Evolutionary conservation across 495 filamentous ascomycete genomes (phyloP), one percentile per base, ranked within the genome.

Genomic region (Chaetomium cochliodes): DNA sequence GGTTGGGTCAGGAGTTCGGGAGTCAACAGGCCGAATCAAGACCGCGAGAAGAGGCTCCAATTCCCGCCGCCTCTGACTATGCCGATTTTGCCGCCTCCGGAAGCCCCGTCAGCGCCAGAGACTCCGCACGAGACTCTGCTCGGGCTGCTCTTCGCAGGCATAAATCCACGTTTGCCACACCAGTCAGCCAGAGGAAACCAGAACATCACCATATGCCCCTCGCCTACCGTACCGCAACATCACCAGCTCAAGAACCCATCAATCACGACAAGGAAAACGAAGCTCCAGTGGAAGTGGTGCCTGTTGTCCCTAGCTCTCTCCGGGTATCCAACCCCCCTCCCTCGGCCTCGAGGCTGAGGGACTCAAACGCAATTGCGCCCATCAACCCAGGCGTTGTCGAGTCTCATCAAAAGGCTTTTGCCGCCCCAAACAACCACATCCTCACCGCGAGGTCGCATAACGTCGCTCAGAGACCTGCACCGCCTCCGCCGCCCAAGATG

Each of bases 401-500:
- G 65, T 37, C 26, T 7, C 56, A 44, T 63, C 68, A 25, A 6
- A 49, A 26, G 23, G 26, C 55, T 15, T 56, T 73, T 18, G 69
- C 72, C 22, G 86, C 82, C 28, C 87, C 88, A 2, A 84, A 87
- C 47, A 82, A 91, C 66, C 88, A 88, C 69, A 87, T 88, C 28
- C 79, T 98, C 6, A 84, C 87, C 2, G 80, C 79, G 2, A 82
- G 90, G 64, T 93, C 84, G 74, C 87, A 86, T 65, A 98, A 98
- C 69, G 94, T 93, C 12, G 91, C 92, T 16, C 88, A 84, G 65
- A 77, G 90, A 63, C 83, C 89, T n/a, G 89, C 91, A n/a, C 88
- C 87, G 12, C 90, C 92, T 1, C 94, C 89, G 5, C 89, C 89
- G 5, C 89, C 94, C 0, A 97, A 96, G 72, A 98, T 98, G 93